phyloP scores from a whole-genome alignment of 129 eudicot genomes.

The Helianthus tuberosus region DNA sequence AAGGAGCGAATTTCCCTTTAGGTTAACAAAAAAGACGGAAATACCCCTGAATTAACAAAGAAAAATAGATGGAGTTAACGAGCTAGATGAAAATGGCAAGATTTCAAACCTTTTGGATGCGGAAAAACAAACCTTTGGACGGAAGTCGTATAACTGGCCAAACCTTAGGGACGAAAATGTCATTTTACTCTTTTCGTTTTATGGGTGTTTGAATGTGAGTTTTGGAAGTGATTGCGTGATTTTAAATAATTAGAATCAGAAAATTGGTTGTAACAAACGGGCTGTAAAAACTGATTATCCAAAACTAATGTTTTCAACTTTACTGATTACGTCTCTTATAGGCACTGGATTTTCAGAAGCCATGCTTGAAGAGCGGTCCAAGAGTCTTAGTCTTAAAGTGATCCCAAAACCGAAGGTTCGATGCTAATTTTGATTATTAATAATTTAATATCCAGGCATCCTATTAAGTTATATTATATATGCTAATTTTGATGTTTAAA shows the following conservation, averaged over 20 bases:
- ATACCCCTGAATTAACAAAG: no score
- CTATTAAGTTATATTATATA: background rate
- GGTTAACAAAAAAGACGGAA: no score
- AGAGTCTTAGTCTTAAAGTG: conserved; percentile 80
- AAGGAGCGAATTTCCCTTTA: no score
- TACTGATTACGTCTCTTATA: conserved; percentile 19
- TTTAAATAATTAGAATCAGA: background rate
- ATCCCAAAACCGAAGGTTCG: conserved; percentile 81
- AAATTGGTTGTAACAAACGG: no score
- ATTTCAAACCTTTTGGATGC: no score
- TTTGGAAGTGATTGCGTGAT: background rate
- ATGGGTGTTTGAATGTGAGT: background rate
- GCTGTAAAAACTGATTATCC: no score
- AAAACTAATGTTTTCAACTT: background rate
- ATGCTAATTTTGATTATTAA: background rate
- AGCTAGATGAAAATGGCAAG: no score
- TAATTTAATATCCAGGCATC: background rate
- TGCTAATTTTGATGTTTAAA: conserved; percentile 15
- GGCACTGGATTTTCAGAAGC: conserved; percentile 96
- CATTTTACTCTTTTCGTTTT: background rate
- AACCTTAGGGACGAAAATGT: no score
- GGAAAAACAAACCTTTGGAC: no score
- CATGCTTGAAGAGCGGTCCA: conserved; percentile 76
- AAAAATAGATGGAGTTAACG: no score
- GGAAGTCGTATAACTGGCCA: no score